phyloP scores from a whole-genome alignment of 306 rosid species.

The Erythrophleum fordii region DNA sequence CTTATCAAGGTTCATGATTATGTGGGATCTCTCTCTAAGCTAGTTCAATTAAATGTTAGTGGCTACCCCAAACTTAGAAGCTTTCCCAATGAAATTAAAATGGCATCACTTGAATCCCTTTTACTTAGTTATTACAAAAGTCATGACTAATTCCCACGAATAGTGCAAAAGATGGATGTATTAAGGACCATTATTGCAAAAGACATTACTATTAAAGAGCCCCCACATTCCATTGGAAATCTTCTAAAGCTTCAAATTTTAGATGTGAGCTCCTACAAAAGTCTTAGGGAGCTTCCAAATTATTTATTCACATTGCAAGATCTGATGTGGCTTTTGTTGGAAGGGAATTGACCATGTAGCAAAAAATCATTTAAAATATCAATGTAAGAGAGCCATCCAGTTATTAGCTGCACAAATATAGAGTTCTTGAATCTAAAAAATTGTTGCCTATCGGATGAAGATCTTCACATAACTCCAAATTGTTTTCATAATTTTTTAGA shows the following conservation, averaged over 20 bases:
- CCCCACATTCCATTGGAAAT: conserved; percentile 27
- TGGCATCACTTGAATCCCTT: conserved; percentile 23
- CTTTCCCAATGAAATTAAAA: not conserved
- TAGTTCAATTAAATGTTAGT: not conserved
- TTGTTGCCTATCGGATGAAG: too few species aligned
- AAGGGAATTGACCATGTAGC: too few species aligned
- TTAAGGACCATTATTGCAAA: not conserved
- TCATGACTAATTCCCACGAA: conserved; percentile 21
- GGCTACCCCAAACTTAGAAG: not conserved
- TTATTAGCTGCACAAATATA: not conserved
- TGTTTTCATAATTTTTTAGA: too few species aligned
- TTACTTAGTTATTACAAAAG: not conserved
- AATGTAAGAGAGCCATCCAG: not conserved
- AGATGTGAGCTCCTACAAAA: not conserved
- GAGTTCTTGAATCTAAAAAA: not conserved
- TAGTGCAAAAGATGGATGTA: not conserved
- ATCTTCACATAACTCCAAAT: too few species aligned
- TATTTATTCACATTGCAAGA: not conserved
- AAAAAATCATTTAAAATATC: not conserved
- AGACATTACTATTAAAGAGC: not conserved
- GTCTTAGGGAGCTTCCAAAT: conserved; percentile 9
- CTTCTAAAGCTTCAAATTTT: not conserved
- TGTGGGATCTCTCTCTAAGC: not conserved
- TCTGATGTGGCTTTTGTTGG: not conserved
- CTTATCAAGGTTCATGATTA: not conserved